Evolutionary conservation across 2,329 filamentous ascomycete species (phyloP).

Genomic region (Fusarium illudens): DNA sequence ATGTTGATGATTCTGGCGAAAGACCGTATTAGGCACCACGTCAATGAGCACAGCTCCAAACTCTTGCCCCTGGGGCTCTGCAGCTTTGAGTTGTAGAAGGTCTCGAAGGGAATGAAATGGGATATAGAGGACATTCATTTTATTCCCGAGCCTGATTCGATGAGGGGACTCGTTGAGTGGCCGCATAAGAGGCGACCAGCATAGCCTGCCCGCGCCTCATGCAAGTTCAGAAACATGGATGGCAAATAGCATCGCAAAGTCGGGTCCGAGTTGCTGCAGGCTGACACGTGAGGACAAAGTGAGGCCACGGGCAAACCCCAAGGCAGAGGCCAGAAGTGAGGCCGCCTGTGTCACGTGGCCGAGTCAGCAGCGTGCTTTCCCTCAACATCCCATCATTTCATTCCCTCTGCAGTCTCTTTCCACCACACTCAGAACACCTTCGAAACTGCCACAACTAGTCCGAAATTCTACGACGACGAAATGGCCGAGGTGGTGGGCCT

Average conservation of each 20-base stretch:
- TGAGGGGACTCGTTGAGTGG: background rate
- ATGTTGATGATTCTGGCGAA: too few relatives aligned
- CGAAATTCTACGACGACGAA: background rate
- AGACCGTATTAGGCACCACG: too few relatives aligned
- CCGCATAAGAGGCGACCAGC: background rate
- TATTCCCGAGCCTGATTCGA: background rate
- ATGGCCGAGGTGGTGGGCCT: background rate
- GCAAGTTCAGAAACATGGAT: background rate
- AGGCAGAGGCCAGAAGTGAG: background rate
- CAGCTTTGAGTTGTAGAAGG: too few relatives aligned
- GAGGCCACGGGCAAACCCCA: background rate
- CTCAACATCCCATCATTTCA: background rate
- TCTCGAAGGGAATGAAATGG: too few relatives aligned
- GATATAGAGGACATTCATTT: too few relatives aligned
- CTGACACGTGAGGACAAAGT: background rate
- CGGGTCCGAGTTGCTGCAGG: background rate
- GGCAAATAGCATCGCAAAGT: background rate
- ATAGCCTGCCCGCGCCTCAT: background rate
- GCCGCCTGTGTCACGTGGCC: background rate
- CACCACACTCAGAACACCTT: background rate
- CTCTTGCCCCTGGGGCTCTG: too few relatives aligned
- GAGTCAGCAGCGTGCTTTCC: background rate
- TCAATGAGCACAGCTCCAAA: too few relatives aligned
- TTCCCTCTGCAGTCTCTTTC: background rate
- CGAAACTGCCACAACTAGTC: rapidly evolving